Base-by-base conservation (phyloP, 1,284 basidiomycete genomes). In the Puccinia polysora region DNA sequence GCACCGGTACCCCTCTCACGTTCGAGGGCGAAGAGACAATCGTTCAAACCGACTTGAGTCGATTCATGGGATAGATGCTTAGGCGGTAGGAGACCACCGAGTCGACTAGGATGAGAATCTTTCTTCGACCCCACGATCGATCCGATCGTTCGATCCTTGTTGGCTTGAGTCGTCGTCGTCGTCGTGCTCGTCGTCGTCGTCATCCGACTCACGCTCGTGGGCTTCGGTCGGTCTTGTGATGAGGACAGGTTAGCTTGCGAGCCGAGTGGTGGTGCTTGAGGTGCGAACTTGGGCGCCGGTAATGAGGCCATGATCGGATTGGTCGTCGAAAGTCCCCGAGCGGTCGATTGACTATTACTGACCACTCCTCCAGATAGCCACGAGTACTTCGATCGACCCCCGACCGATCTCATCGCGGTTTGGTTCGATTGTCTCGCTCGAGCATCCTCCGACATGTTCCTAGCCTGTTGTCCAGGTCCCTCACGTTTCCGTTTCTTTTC, bases 381-480 rank as follows among this genome's bases (percentile, higher is more conserved):
- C 15, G 89, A 84, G 77, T 90, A 92, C 78, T 88, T 88, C 23
- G 87, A 86, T 63, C 81, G 81, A 12, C 76, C 77, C 0, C 90
- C 89, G n/a, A 89, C 88, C 1, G 88, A 89, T 77, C 89, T 88
- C 76, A 86, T 87, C n/a, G 90, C 90, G 4, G 89, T 88, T 36
- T 88, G 88, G 78, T 91, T 90, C 53, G 88, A 89, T 86, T 91
- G 86, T 78, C 90, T 90, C 83, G 91, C 91, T 75, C 87, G 83
- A 75, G 90, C 88, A 76, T 91, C 90, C 79, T 90, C 90, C 1
- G 86, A 87, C 88, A 92, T 90, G 78, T 91, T 91, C 72, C 87
- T 83, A 62, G 89, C 89, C 0, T 88, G 89, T 10, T 90, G 88
- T 2, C 88, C 88, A 0, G 89, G 89, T 0, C 89, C 89, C 18